A percentile compares a stretch with the other conserved stretches of the same genome.
phyloP scores from a whole-genome alignment of 257 asterid species.

The Solanum chmielewskii region DNA sequence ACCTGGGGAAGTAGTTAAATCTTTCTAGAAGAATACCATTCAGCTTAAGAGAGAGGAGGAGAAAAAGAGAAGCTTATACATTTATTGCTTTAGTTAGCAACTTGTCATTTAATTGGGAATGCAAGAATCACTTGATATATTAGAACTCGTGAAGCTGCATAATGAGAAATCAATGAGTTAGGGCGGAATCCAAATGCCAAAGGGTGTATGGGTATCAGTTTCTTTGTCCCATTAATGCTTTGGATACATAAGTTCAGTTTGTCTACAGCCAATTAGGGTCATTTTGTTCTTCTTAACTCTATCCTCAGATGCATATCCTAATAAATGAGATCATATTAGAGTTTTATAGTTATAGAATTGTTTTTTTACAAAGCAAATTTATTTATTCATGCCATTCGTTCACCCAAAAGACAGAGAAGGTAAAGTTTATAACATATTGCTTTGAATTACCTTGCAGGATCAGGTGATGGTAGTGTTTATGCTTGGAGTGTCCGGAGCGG shows the following conservation, averaged over 20 bases:
- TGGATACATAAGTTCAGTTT: background rate
- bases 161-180: background rate
- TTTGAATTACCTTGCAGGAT: slow-evolving; percentile 52
- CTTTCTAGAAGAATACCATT: background rate
- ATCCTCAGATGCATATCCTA: background rate
- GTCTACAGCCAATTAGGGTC: background rate
- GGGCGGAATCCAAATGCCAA: background rate
- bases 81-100: background rate
- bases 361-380: background rate
- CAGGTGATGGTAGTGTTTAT: slow-evolving; percentile 92
- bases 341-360: background rate
- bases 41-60: background rate
- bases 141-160: background rate
- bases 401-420: background rate
- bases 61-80: background rate
- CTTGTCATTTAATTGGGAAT: background rate
- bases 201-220: background rate
- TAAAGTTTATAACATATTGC: background rate
- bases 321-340: background rate
- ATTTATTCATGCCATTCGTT: background rate
- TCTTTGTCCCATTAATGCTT: background rate
- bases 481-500: slow-evolving; percentile 96
- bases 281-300: background rate
- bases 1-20: background rate
- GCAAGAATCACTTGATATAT: background rate